Conservation (phyloP, 2,329 filamentous ascomycete genomes). For the Diplodia seriata region DNA sequence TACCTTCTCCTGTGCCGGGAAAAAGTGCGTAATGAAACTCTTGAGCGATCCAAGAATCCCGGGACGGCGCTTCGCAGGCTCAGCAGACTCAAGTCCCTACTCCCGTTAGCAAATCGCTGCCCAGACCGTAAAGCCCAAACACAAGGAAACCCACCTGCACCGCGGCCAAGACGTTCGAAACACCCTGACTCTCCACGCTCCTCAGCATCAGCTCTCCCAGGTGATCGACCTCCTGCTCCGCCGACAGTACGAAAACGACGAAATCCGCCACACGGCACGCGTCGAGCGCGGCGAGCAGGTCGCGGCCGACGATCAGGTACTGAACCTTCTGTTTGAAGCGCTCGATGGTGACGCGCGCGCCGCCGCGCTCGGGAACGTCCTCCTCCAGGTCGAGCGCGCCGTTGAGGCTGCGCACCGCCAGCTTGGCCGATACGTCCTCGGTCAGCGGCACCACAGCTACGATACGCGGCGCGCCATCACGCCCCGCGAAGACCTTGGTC, state of each 20-base stretch:
- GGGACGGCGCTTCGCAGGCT: slow-evolving; percentile 77
- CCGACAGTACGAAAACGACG: slow-evolving; percentile 83
- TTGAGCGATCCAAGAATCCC: slow-evolving; percentile 83
- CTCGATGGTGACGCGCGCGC: slow-evolving; percentile 74
- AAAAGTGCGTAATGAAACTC: slow-evolving; percentile 93
- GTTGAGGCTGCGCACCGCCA: slow-evolving; percentile 75
- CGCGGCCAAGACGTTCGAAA: slow-evolving; percentile 88
- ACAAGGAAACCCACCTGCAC: slow-evolving; percentile 61
- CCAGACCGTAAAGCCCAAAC: neutral
- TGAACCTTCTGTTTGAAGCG: slow-evolving; percentile 95
- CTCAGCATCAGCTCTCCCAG: slow-evolving; percentile 85
- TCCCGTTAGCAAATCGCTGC: slow-evolving; percentile 9
- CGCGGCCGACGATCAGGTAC: slow-evolving; percentile 76
- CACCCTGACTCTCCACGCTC: slow-evolving; percentile 89
- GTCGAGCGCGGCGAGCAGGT: slow-evolving; percentile 80
- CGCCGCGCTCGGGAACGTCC: slow-evolving; percentile 64
- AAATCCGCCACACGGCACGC: slow-evolving; percentile 90
- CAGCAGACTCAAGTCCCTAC: slow-evolving; percentile 72
- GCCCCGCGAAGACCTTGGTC: slow-evolving; percentile 81
- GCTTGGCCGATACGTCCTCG: slow-evolving; percentile 69
- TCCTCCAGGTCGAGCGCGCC: slow-evolving; percentile 76
- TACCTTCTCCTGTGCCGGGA: slow-evolving; percentile 89
- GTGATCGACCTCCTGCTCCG: slow-evolving; percentile 81
- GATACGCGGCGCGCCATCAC: slow-evolving; percentile 84
- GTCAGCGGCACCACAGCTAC: slow-evolving; percentile 89